A percentile compares a stretch with the other conserved stretches of the same genome.
These are phyloP conservation scores for Cercospora sp. DNA, from an alignment of 2,329 filamentous ascomycete genomes.

Conservation along the genomic window DNA sequence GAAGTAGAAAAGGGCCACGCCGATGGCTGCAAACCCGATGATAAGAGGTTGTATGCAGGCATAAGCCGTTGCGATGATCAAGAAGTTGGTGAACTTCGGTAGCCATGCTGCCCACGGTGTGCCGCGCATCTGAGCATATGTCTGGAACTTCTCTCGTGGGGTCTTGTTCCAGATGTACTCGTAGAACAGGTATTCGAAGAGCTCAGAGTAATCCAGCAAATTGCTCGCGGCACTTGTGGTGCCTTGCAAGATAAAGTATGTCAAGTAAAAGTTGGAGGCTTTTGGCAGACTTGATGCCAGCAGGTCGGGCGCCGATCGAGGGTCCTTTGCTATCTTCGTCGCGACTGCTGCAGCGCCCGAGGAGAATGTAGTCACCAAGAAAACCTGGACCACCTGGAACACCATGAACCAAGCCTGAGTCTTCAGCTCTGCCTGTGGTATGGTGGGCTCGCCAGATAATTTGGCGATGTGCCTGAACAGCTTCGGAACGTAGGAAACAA, in stretches of 20 bases:
- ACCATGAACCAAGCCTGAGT: slow-evolving; percentile 43
- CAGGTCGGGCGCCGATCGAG: slow-evolving; percentile 35
- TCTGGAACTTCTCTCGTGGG: slow-evolving; percentile 49
- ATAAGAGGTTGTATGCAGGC: slow-evolving; percentile 52
- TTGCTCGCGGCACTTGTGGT: slow-evolving; percentile 35
- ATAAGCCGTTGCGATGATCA: slow-evolving; percentile 49
- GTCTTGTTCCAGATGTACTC: slow-evolving; percentile 43
- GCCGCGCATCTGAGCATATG: slow-evolving; percentile 45
- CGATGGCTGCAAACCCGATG: slow-evolving; percentile 48
- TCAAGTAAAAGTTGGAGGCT: slow-evolving; percentile 45
- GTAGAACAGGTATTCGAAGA: slow-evolving; percentile 38
- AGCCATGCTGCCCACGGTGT: slow-evolving; percentile 49
- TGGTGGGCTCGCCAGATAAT: slow-evolving; percentile 42
- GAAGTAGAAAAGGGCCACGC: slow-evolving; percentile 48
- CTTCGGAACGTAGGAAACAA: slow-evolving; percentile 40
- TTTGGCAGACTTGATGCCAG: slow-evolving; percentile 42
- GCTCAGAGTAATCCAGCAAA: slow-evolving; percentile 38
- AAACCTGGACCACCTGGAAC: slow-evolving; percentile 46
- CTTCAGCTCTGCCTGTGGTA: slow-evolving; percentile 47
- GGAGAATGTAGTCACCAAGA: slow-evolving; percentile 44
- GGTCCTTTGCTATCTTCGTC: slow-evolving; percentile 38
- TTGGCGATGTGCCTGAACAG: slow-evolving; percentile 40
- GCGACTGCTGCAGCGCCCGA: slow-evolving; percentile 41
- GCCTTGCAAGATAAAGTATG: slow-evolving; percentile 45
- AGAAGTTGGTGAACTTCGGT: slow-evolving; percentile 50